These are phyloP conservation scores for Beauveria sp. DNA, from an alignment of 2,329 filamentous ascomycete genomes.

Conservation along the genomic window DNA sequence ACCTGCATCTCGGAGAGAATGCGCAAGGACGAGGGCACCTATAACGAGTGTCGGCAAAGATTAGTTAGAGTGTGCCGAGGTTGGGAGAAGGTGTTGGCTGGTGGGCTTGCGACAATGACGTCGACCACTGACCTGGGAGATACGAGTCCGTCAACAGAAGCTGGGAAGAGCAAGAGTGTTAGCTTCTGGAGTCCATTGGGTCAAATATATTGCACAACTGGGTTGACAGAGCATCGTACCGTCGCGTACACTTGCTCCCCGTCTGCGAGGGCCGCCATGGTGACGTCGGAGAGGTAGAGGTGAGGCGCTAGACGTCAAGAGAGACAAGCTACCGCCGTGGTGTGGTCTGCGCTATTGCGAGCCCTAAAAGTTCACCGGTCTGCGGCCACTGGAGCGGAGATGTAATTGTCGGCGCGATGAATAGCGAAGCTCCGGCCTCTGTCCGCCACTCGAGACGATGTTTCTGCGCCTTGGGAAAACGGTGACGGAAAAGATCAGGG, in stretches of 20 bases:
- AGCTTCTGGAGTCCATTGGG: not conserved
- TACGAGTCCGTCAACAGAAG: constrained; percentile 89
- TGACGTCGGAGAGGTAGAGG: not conserved
- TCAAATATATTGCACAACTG: not conserved
- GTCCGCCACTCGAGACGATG: not conserved
- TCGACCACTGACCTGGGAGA: constrained; percentile 63
- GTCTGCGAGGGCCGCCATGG: constrained; percentile 25
- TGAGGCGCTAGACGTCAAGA: not conserved
- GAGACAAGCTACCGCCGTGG: not conserved
- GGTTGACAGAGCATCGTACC: constrained; percentile 28
- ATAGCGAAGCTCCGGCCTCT: not conserved
- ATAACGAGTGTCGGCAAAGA: constrained; percentile 6
- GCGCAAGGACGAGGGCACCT: constrained; percentile 90
- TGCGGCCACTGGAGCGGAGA: not conserved
- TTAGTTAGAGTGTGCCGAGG: constrained; percentile 15
- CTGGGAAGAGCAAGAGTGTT: constrained; percentile 37
- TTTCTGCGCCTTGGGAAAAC: not conserved
- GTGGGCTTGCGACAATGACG: constrained; percentile 11
- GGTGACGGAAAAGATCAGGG: not conserved
- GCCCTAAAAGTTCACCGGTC: not conserved
- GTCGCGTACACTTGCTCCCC: constrained; percentile 50
- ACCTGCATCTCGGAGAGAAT: constrained; percentile 87
- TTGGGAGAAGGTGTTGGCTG: constrained; percentile 11
- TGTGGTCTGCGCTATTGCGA: not conserved
- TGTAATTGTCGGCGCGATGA: not conserved